Base-by-base conservation (phyloP, 2,329 filamentous ascomycete species). In the Mollisia scopiformis region DNA sequence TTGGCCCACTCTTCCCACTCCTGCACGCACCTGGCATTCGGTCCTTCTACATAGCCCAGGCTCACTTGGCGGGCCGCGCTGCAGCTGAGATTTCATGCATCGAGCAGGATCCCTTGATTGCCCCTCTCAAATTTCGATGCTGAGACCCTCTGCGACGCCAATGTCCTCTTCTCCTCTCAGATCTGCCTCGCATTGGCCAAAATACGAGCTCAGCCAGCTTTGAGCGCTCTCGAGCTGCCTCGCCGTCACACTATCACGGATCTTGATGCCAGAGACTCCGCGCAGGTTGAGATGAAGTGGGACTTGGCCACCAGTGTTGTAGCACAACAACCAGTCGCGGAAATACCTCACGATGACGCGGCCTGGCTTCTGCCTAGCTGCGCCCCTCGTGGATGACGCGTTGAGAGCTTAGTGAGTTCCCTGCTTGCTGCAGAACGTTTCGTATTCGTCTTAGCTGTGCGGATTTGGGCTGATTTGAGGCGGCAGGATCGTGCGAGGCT, bases 81-180 rank as follows among this genome's bases (percentile, higher is more conserved):
- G 54, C 39, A 65, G 60, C 49, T 65, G 30, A 58, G 55, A 63
- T 64, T n/a, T 65, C 54, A 58, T 63, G 39, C 39, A 19, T 43
- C 39, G 39, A 47, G 23, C 23, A 37, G 63, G 39, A 62, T 65
- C 62, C 49, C 33, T n/a, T 55, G 51, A 65, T 63, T 25, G 21
- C 52, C 62, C 49, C 33, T 61, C 16, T 28, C 35, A 47, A 28
- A 35, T 58, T 53, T 66, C 46, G 33, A 65, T 65, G 37, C 58
- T 65, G 19, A 41, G 37, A 62, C 39, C 50, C 55, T 39, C 50
- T 62, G 35, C 59, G 52, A 64, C 21, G 37, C 58, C 2, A 35
- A 65, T 61, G 39, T 6, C 39, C 37, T 37, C 35, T 41, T 33
- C 30, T 35, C 31, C 35, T 41, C 59, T 31, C 8, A n/a, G 58